Evolutionary conservation across 768 basidiomycete species (phyloP).

Genomic region (Lentinus brumalis): DNA sequence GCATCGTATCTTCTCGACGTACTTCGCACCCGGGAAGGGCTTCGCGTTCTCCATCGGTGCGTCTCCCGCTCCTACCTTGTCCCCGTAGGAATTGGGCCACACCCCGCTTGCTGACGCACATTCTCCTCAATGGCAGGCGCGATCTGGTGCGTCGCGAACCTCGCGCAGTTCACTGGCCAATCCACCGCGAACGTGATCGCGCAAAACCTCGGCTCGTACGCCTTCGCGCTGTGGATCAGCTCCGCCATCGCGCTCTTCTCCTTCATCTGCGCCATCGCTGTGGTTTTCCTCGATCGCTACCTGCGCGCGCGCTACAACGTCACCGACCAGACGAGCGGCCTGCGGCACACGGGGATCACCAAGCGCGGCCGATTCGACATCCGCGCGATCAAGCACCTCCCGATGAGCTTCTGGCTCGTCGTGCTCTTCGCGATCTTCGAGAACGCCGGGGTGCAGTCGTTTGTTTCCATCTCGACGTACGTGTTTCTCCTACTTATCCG

Average conservation of each 20-base stretch:
- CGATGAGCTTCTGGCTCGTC: constrained; percentile 44
- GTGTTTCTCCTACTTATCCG: not conserved
- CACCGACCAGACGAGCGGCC: constrained; percentile 40
- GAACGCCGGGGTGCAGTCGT: constrained; percentile 46
- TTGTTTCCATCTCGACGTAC: constrained; percentile 46
- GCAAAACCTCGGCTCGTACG: constrained; percentile 38
- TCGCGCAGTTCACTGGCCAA: constrained; percentile 44
- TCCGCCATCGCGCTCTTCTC: constrained; percentile 41
- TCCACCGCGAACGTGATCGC: constrained; percentile 45
- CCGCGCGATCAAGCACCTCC: constrained; percentile 35
- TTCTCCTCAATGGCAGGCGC: constrained; percentile 21
- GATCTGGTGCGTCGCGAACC: constrained; percentile 43
- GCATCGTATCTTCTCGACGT: constrained; percentile 46
- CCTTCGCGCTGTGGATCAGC: constrained; percentile 47
- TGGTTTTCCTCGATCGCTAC: constrained; percentile 41
- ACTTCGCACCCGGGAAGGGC: constrained; percentile 45
- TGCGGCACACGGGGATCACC: constrained; percentile 28
- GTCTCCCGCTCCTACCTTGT: not conserved
- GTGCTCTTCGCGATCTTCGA: constrained; percentile 43
- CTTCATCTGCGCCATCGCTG: constrained; percentile 37
- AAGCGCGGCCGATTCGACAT: constrained; percentile 35
- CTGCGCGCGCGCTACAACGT: constrained; percentile 38
- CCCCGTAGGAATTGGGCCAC: too few relatives aligned
- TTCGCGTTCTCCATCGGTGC: constrained; percentile 41
- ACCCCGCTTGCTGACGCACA: too few relatives aligned